Evolutionary conservation across 1,284 basidiomycete species (phyloP).

Genomic region (Apiotrichum sp.): DNA sequence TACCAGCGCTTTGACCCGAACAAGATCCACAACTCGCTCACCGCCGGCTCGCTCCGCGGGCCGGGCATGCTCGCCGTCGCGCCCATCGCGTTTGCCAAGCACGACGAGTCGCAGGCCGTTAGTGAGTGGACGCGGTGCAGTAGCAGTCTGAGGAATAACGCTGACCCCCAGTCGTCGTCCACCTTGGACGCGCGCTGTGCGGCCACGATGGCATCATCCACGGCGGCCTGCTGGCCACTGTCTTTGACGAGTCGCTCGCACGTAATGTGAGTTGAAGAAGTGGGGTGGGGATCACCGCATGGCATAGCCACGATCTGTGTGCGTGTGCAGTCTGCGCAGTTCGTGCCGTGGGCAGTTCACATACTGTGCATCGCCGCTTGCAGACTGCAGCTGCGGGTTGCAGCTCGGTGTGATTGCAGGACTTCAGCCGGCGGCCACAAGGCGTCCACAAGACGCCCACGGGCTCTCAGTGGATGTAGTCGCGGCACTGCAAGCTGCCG

Average conservation of each 20-base stretch:
- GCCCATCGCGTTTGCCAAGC: slow-evolving; percentile 66
- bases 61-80: slow-evolving; percentile 74
- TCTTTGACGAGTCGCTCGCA: slow-evolving; percentile 80
- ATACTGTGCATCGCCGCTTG: too few relatives aligned
- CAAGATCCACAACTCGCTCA: slow-evolving; percentile 67
- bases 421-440: too few relatives aligned
- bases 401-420: too few relatives aligned
- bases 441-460: too few relatives aligned
- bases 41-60: slow-evolving; percentile 74
- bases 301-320: too few relatives aligned
- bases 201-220: slow-evolving; percentile 89
- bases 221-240: slow-evolving; percentile 82
- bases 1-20: slow-evolving; percentile 61
- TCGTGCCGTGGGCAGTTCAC: too few relatives aligned
- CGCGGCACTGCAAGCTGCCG: too few relatives aligned
- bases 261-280: slow-evolving; percentile 57
- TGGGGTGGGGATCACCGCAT: too few relatives aligned
- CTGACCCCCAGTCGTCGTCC: slow-evolving; percentile 54
- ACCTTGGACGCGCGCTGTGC: slow-evolving; percentile 79
- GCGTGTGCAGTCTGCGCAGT: too few relatives aligned
- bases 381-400: too few relatives aligned
- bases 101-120: slow-evolving; percentile 66
- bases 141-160: too few relatives aligned
- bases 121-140: slow-evolving; percentile 21
- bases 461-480: too few relatives aligned